Evolutionary conservation across 768 basidiomycete genomes (phyloP), one percentile per base, ranked within the genome.

Genomic region (Pleurotus tuoliensis): DNA sequence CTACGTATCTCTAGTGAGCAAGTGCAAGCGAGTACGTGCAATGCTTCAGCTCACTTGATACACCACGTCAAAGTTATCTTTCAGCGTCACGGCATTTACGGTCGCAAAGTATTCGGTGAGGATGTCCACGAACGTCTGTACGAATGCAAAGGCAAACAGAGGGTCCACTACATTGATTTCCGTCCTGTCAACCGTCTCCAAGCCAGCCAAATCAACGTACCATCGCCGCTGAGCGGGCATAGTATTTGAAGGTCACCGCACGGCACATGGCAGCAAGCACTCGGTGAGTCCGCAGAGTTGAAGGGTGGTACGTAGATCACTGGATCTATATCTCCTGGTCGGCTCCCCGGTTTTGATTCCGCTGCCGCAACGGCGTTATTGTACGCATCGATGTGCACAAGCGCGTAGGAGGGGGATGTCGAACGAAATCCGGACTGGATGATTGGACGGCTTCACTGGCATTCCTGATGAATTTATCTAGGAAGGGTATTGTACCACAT

Each of bases 21-120:
- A n/a, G 50, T 16, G 13, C 18, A 16, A 48, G 9, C 55, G 22
- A 4, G n/a, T 4, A 30, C 7, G n/a, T 4, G 34, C 5, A 20
- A 27, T 22, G 3, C 9, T 34, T 34, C 30, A 37, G 59, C 81
- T 22, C 60, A 90, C 93, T 78, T 96, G 94, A 66, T 98, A 96
- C 5, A 97, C 94, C 22, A 92, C 83, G 65, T 98, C 95, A 69
- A 97, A 96, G 69, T 96, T 92, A 58, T 97, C 94, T 63, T 86
- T 90, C 61, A 98, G 72, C 2, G 83, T 86, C 4, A 82, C 80
- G 22, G 90, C 83, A 30, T 88, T 91, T 20, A 95, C 77, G n/a
- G 84, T 81, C 20, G 92, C 94, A 61, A 97, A 86, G 67, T 98
- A 98, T 58, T 96, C 92, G 48, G 78, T 75, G 45, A 98, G 72